phyloP scores from a whole-genome alignment of 441 rosid species.

The Viola pubescens region DNA sequence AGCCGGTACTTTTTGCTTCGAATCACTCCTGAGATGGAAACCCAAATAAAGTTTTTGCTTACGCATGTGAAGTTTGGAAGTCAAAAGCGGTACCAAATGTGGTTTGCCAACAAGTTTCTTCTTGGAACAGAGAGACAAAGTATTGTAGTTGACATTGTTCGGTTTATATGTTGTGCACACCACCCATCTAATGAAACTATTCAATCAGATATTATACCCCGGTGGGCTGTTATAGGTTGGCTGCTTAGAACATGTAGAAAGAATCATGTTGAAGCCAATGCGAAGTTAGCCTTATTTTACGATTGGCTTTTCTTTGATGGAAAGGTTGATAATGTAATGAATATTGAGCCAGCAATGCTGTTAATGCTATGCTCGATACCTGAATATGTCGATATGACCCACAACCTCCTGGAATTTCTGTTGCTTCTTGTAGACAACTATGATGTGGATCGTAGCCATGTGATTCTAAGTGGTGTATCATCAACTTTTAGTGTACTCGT shows the following conservation, averaged over 20 bases:
- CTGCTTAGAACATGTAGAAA: slow-evolving; percentile 48
- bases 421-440: slow-evolving; percentile 61
- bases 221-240: slow-evolving; percentile 93
- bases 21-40: slow-evolving; percentile 65
- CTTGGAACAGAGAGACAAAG: slow-evolving; percentile 48
- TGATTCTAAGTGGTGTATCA: slow-evolving; percentile 43
- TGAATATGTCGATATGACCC: slow-evolving; percentile 50
- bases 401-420: slow-evolving; percentile 64
- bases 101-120: slow-evolving; percentile 70
- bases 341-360: slow-evolving; percentile 76
- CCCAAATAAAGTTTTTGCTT: slow-evolving; percentile 63
- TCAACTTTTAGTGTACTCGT: slow-evolving; percentile 50
- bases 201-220: slow-evolving; percentile 59
- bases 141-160: slow-evolving; percentile 54
- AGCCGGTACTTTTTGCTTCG: slow-evolving; percentile 59
- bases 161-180: slow-evolving; percentile 76
- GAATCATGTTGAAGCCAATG: slow-evolving; percentile 44
- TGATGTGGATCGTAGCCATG: slow-evolving; percentile 37
- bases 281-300: slow-evolving; percentile 64
- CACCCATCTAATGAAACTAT: slow-evolving; percentile 62
- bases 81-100: slow-evolving; percentile 61
- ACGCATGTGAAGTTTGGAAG: slow-evolving; percentile 66
- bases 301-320: slow-evolving; percentile 90
- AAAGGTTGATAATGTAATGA: slow-evolving; percentile 62
- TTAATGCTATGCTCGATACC: slow-evolving; percentile 71